Evolutionary conservation across 2,329 filamentous ascomycete species (phyloP), one percentile per base, ranked within the genome.

Genomic region (Triangularia verruculosa): DNA sequence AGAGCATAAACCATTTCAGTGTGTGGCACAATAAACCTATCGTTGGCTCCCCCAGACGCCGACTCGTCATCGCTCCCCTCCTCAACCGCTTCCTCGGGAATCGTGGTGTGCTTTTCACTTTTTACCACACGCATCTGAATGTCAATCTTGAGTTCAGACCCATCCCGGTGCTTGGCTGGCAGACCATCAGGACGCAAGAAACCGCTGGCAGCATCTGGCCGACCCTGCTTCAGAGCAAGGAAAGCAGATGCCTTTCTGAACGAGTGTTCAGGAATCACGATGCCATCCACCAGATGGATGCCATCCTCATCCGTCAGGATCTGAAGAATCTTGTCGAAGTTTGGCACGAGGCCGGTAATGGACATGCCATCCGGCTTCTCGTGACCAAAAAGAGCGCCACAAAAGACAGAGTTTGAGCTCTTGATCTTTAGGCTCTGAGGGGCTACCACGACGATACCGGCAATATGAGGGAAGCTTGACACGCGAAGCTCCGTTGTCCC

Each of bases 41-140:
- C 75, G 32, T 76, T 77, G 12, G 72, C 72, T 54, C 75, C 78
- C 57, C 74, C 72, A 25, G 76, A 74, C 65, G 78, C 73, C 55
- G 81, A 78, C n/a, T 85, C 82, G 39, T 84, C 83, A 56, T 84
- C 83, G 60, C 80, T 84, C 43, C 79, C 77, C 73, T 92, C 88
- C 60, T 86, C 80, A n/a, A 89, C 84, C 1, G 87, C 85, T 67
- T 89, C 81, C 62, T 89, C 84, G 60, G 85, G 82, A 65, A 86
- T 80, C 61, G 82, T 82, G 2, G 81, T 77, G 62, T 87, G 85
- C 69, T 88, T 89, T 70, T 94, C 93, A 74, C 91, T 97, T 78
- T 94, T 92, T 15, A 98, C 93, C 24, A 99, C 93, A 32, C 95
- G 88, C 90, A 99, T 92, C 77, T 99, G 95, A 28, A 97, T 88